phyloP scores from a whole-genome alignment of 352 stramenopile genomes.

The Phytophthora agathidicida region DNA sequence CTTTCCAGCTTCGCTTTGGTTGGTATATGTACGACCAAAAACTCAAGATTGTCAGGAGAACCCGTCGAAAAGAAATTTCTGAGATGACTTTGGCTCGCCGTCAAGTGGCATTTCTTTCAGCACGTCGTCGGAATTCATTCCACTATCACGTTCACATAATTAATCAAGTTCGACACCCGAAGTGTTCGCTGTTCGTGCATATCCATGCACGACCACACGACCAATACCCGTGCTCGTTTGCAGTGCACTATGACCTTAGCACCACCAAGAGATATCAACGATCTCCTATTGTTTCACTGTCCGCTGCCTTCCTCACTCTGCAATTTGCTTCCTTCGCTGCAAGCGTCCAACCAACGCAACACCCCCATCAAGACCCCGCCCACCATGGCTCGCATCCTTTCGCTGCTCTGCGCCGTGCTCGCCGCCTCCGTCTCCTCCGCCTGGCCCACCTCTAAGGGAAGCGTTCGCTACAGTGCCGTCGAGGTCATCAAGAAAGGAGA shows the following conservation, averaged over 20 bases:
- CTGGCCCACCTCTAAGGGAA: conserved; percentile 36
- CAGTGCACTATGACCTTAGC: too few species aligned
- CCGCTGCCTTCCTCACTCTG: conserved; percentile 16
- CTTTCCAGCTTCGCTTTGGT: too few species aligned
- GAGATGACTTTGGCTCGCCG: too few species aligned
- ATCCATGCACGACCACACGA: conserved; percentile 10
- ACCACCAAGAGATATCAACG: too few species aligned
- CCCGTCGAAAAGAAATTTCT: too few species aligned
- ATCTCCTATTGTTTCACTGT: conserved; percentile 18
- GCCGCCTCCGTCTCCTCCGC: conserved; percentile 9
- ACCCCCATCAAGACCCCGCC: background rate
- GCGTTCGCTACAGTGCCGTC: conserved; percentile 31
- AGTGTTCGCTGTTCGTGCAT: conserved; percentile 22
- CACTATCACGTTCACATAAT: background rate
- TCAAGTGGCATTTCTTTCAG: too few species aligned
- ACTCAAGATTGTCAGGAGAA: too few species aligned
- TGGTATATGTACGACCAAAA: too few species aligned
- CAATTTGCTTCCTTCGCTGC: conserved; percentile 22
- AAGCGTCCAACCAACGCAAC: conserved; percentile 5
- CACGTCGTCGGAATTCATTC: too few species aligned
- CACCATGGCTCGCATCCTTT: conserved; percentile 14
- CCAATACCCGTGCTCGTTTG: conserved; percentile 30
- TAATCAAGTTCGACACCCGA: conserved; percentile 5
- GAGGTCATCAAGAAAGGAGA: conserved; percentile 37
- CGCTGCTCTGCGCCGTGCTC: conserved; percentile 14